Conservation (phyloP, 2,329 filamentous ascomycete genomes). For the Phialocephala sp. region DNA sequence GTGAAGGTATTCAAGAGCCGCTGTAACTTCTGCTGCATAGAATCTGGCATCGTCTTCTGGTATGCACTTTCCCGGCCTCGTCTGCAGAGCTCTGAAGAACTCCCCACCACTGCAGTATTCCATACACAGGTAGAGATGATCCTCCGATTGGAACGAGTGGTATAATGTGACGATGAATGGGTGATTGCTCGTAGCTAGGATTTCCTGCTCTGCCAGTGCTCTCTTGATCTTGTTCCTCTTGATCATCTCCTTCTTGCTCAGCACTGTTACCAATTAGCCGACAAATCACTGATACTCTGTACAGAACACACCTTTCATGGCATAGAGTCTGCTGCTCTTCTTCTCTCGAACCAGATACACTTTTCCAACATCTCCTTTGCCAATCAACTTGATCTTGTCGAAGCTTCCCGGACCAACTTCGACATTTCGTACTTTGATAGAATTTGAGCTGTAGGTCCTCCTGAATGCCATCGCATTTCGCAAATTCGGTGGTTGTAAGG, state of each 20-base stretch:
- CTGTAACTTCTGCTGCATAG: slow-evolving; percentile 96
- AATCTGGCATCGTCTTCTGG: slow-evolving; percentile 96
- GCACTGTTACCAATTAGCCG: slow-evolving; percentile 61
- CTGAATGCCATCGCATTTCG: slow-evolving; percentile 79
- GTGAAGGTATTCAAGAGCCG: slow-evolving; percentile 94
- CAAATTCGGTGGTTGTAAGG: slow-evolving; percentile 70
- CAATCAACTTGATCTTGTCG: slow-evolving; percentile 99
- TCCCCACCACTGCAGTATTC: slow-evolving; percentile 99
- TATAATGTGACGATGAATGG: slow-evolving; percentile 99
- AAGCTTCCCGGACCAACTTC: slow-evolving; percentile 96
- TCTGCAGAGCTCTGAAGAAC: slow-evolving; percentile 96
- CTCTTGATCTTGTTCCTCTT: slow-evolving; percentile 99
- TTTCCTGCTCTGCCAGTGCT: slow-evolving; percentile 95
- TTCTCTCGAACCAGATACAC: slow-evolving; percentile 98
- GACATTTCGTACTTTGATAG: slow-evolving; percentile 96
- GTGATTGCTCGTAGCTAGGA: slow-evolving; percentile 96
- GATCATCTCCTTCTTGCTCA: slow-evolving; percentile 99
- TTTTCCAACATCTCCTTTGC: slow-evolving; percentile 98
- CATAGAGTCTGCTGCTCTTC: slow-evolving; percentile 93
- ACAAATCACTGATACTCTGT: slow-evolving; percentile 5
- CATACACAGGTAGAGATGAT: slow-evolving; percentile 99
- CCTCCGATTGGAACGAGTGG: slow-evolving; percentile 98
- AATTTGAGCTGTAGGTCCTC: slow-evolving; percentile 97
- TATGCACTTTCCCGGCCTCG: slow-evolving; percentile 94
- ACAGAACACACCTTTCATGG: slow-evolving; percentile 85